Conservation (phyloP, 176 grass and related monocot genomes). For the Rhynchospora breviuscula region DNA sequence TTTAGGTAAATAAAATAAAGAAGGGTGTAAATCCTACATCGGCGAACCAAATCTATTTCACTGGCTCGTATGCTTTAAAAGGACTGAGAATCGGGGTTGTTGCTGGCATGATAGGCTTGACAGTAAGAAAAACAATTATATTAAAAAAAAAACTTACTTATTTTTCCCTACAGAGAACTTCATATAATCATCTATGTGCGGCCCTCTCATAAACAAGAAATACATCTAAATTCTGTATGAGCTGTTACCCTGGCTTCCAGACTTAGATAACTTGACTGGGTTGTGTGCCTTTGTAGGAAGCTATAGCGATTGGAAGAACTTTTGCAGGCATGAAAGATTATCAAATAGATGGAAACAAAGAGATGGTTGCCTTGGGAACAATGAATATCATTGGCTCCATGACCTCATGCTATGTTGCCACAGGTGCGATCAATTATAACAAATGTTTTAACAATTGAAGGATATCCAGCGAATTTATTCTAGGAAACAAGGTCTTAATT, state of each 20-base stretch:
- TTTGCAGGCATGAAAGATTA: slow-evolving; percentile 94
- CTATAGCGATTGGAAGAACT: slow-evolving; percentile 93
- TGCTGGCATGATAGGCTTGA: slow-evolving; percentile 69
- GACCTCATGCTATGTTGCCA: slow-evolving; percentile 88
- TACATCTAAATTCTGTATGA: not conserved
- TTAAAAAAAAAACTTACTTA: not conserved
- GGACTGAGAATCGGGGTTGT: slow-evolving; percentile 79
- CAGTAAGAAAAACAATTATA: slow-evolving; percentile 39
- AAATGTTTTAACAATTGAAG: not conserved
- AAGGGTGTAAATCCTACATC: slow-evolving; percentile 90
- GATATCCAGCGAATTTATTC: not conserved
- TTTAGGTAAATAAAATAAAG: slow-evolving; percentile 66
- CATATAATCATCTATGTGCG: not conserved
- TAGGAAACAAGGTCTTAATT: not conserved
- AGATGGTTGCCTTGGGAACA: slow-evolving; percentile 93
- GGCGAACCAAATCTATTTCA: slow-evolving; percentile 60
- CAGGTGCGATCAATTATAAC: slow-evolving; percentile 34
- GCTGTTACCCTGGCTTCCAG: not conserved
- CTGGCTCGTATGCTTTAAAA: slow-evolving; percentile 62
- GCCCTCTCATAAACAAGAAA: not conserved
- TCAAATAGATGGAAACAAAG: slow-evolving; percentile 91
- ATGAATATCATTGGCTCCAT: slow-evolving; percentile 95
- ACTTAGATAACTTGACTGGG: not conserved
- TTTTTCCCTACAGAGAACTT: not conserved
- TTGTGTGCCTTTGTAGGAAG: slow-evolving; percentile 48